A percentile compares a stretch with the other conserved stretches of the same genome.
phyloP scores from a whole-genome alignment of 345 rosid species.

The Reutealis trisperma region DNA sequence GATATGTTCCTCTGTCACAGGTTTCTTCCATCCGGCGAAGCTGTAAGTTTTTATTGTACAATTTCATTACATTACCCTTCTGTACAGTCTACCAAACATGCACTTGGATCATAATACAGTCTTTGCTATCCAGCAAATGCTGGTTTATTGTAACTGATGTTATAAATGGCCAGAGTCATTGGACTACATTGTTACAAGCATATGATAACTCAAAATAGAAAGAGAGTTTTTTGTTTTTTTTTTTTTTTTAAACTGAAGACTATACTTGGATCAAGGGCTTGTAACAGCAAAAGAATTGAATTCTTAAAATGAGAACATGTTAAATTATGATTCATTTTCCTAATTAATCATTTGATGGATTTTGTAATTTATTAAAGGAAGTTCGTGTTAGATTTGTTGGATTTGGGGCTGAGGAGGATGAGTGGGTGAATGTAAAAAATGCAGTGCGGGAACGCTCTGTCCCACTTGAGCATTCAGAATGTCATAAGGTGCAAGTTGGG shows the following conservation, averaged over 20 bases:
- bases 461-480: slow-evolving; percentile 62
- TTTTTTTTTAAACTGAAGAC: not conserved
- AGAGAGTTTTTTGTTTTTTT: too few species aligned
- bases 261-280: not conserved
- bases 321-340: not conserved
- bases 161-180: not conserved
- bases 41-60: slow-evolving; percentile 40
- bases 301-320: not conserved
- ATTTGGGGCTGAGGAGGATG: slow-evolving; percentile 75
- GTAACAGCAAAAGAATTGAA: not conserved
- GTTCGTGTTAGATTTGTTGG: slow-evolving; percentile 71
- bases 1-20: slow-evolving; percentile 53
- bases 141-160: not conserved
- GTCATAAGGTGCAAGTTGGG: slow-evolving; percentile 54
- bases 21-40: slow-evolving; percentile 50
- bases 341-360: slow-evolving; percentile 21
- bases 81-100: too few species aligned
- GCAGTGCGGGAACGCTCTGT: slow-evolving; percentile 58
- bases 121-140: not conserved
- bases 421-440: slow-evolving; percentile 58
- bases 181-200: not conserved
- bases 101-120: slow-evolving; percentile 14
- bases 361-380: slow-evolving; percentile 54
- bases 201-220: not conserved
- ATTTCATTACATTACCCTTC: too few species aligned